Conservation (phyloP, 352 stramenopile species). For the Discostella stelligera region DNA sequence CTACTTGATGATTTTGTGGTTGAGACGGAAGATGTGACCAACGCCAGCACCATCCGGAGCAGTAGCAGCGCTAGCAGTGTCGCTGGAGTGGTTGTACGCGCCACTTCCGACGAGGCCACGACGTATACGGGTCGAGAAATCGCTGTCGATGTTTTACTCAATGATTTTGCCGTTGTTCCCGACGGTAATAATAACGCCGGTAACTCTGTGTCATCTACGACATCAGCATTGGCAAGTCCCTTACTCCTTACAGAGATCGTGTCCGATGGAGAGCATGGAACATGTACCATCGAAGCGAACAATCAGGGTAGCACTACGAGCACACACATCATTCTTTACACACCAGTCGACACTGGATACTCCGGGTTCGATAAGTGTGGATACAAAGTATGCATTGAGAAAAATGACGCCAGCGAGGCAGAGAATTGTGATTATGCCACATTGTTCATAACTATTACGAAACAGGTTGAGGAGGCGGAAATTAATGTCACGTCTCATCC, state of each 20-base stretch:
- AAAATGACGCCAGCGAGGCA: not conserved
- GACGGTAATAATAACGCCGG: not conserved
- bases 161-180: not conserved
- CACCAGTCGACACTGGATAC: conserved; percentile 10
- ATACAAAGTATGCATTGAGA: conserved; percentile 21
- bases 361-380: conserved; percentile 30
- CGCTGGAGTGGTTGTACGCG: not conserved
- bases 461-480: conserved; percentile 15
- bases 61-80: not conserved
- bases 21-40: too few relatives aligned
- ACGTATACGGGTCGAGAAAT: conserved; percentile 3
- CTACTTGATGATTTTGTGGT: not conserved
- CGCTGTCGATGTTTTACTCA: not conserved
- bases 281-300: conserved; percentile 5
- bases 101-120: conserved; percentile 7
- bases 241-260: conserved; percentile 7
- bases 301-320: not conserved
- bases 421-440: conserved; percentile 11
- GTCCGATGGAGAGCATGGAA: conserved; percentile 7
- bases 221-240: not conserved
- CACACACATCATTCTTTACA: conserved; percentile 12
- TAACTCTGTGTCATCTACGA: not conserved
- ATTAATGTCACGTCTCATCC: not conserved
- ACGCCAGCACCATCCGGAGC: not conserved
- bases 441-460: conserved; percentile 20